These are phyloP conservation scores for Monosporascus sp. DNA, from an alignment of 2,329 filamentous ascomycete genomes.

Conservation along the genomic window DNA sequence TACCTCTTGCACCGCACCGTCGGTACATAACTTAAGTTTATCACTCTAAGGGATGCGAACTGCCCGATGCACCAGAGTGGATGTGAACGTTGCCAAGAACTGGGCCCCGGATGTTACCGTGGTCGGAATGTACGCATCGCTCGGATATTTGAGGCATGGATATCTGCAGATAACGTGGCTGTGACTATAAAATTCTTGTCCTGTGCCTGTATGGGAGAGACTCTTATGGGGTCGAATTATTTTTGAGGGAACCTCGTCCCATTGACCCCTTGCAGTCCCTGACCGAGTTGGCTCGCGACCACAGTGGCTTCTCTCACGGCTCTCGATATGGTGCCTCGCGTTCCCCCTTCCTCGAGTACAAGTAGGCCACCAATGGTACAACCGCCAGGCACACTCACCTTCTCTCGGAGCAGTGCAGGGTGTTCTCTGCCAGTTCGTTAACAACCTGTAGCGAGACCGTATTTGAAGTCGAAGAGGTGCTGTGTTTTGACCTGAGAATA, in stretches of 20 bases:
- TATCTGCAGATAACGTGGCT: not conserved
- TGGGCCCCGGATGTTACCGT: not conserved
- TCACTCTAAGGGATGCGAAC: not conserved
- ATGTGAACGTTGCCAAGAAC: not conserved
- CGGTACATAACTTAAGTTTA: slow-evolving; percentile 5
- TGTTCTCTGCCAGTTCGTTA: slow-evolving; percentile 45
- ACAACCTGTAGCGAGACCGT: not conserved
- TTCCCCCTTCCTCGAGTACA: slow-evolving; percentile 66
- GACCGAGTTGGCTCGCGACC: slow-evolving; percentile 61
- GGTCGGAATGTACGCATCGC: not conserved
- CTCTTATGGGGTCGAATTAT: not conserved
- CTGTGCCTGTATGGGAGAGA: too few relatives aligned
- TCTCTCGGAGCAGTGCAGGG: slow-evolving; percentile 68
- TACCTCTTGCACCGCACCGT: slow-evolving; percentile 19
- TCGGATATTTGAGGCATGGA: not conserved
- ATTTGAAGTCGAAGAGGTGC: too few relatives aligned
- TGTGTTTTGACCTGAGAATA: too few relatives aligned
- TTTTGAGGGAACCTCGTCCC: slow-evolving; percentile 32
- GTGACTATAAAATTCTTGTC: too few relatives aligned
- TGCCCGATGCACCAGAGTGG: not conserved
- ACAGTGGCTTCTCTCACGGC: slow-evolving; percentile 67
- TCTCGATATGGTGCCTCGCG: slow-evolving; percentile 61
- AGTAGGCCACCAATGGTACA: slow-evolving; percentile 72
- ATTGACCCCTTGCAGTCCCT: slow-evolving; percentile 46
- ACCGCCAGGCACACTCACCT: slow-evolving; percentile 71